A percentile compares a stretch with the other conserved stretches of the same genome.
Conservation (phyloP, 805 yeast genomes). For the Hanseniaspora pseudoguilliermondii region DNA sequence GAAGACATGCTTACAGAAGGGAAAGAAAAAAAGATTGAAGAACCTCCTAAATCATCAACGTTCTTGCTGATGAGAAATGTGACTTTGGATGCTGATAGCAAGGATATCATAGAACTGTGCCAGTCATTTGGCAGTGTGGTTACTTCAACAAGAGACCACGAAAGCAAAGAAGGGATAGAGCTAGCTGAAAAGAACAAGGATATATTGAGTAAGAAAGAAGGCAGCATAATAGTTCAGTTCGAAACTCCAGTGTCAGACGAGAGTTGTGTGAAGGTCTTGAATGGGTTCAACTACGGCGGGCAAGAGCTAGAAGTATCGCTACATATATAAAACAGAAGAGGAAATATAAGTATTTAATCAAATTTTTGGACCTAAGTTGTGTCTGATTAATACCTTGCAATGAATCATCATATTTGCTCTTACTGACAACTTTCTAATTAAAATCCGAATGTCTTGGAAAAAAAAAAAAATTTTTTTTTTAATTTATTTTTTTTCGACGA, state of each 20-base stretch:
- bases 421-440: no score
- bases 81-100: slow-evolving; percentile 9
- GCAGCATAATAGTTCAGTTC: slow-evolving; percentile 5
- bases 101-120: slow-evolving; percentile 8
- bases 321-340: background rate
- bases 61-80: slow-evolving; percentile 4
- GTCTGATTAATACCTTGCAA: no score
- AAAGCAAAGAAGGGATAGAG: background rate
- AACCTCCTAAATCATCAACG: slow-evolving; percentile 14
- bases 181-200: background rate
- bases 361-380: background rate
- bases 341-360: background rate
- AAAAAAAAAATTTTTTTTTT: no score
- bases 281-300: slow-evolving; percentile 10
- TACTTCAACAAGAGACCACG: slow-evolving; percentile 2
- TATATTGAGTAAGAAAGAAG: background rate
- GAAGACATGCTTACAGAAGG: slow-evolving; percentile 5
- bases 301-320: slow-evolving; percentile 3
- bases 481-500: no score
- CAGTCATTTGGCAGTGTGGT: slow-evolving; percentile 8
- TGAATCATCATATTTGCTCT: no score
- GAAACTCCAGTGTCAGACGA: slow-evolving; percentile 4
- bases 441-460: no score
- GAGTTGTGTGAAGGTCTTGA: slow-evolving; percentile 7
- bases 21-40: background rate